A percentile compares a stretch with the other conserved stretches of the same genome.
phyloP scores from a whole-genome alignment of 139 green algal species.

The Chlorella sp. region DNA sequence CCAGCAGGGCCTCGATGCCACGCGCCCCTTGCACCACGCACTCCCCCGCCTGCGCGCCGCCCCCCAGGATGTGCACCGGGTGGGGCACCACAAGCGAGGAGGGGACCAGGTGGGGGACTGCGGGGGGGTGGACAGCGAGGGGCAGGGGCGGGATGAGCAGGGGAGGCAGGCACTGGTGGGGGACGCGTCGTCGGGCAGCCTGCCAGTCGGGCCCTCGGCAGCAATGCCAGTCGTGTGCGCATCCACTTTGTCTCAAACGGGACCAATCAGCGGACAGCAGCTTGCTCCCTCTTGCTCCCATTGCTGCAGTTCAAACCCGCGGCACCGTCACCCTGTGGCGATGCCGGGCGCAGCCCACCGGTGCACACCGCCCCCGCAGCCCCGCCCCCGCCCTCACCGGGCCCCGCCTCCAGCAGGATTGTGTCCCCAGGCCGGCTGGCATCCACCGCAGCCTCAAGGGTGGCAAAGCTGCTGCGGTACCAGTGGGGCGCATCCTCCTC shows the following conservation, averaged over 20 bases:
- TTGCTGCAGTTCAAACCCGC: no score
- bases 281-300: not conserved
- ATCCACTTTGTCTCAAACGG: not conserved
- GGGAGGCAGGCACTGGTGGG: not conserved
- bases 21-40: slow-evolving; percentile 8
- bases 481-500: not conserved
- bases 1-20: not conserved
- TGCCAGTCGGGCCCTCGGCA: not conserved
- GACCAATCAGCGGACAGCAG: not conserved
- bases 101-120: not conserved
- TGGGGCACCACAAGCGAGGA: slow-evolving; percentile 10
- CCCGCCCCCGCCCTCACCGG: no score
- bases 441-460: slow-evolving; percentile 6
- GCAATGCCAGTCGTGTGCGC: not conserved
- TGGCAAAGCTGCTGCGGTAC: slow-evolving; percentile 4
- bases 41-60: not conserved
- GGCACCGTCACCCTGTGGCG: not conserved
- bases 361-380: no score
- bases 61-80: slow-evolving; percentile 34
- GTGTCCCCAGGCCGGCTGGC: slow-evolving; percentile 41
- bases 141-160: not conserved
- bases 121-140: not conserved
- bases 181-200: not conserved
- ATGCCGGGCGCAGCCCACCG: not conserved
- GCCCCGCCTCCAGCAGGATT: slow-evolving; percentile 24